Conservation (phyloP, 192 early-diverging fungal species). For the Dissophora ornata region DNA sequence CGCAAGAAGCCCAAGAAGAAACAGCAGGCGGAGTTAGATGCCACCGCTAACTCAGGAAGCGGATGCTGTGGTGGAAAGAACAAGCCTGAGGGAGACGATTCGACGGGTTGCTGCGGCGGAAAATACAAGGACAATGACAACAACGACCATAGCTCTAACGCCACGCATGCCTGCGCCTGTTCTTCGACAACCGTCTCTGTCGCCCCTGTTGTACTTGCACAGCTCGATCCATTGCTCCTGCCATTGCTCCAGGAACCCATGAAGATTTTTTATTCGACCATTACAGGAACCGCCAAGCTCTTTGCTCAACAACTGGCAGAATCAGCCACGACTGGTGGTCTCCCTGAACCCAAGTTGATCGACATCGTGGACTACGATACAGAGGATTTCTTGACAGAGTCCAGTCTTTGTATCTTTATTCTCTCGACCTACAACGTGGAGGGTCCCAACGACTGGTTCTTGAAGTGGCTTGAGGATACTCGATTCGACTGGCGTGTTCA, state of each 20-base stretch:
- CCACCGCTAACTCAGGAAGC: constrained; percentile 3
- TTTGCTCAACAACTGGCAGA: constrained; percentile 58
- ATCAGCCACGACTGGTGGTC: constrained; percentile 26
- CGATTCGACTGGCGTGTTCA: constrained; percentile 73
- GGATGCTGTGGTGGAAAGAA: constrained; percentile 55
- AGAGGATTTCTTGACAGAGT: constrained; percentile 68
- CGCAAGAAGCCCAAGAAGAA: constrained; percentile 54
- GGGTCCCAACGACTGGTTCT: constrained; percentile 77
- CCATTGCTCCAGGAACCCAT: constrained; percentile 50
- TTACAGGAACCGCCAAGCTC: constrained; percentile 66
- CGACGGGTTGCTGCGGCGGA: constrained; percentile 51
- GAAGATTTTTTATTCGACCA: constrained; percentile 68
- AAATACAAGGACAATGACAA: constrained; percentile 23
- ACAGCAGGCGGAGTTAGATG: constrained; percentile 20
- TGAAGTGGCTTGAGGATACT: constrained; percentile 69
- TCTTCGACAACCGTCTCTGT: constrained; percentile 7
- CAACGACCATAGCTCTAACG: background rate
- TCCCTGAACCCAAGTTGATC: constrained; percentile 53
- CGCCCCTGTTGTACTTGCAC: background rate
- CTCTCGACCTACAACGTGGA: constrained; percentile 76
- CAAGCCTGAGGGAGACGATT: constrained; percentile 39
- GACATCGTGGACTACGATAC: constrained; percentile 75
- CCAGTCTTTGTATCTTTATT: constrained; percentile 68
- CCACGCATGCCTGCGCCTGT: constrained; percentile 12
- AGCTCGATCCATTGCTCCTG: constrained; percentile 35